Percentiles rank a stretch among this genome's conserved stretches.
These are phyloP conservation scores for Elsinoe fawcettii DNA, from an alignment of 2,329 filamentous ascomycete genomes.

Conservation along the genomic window DNA sequence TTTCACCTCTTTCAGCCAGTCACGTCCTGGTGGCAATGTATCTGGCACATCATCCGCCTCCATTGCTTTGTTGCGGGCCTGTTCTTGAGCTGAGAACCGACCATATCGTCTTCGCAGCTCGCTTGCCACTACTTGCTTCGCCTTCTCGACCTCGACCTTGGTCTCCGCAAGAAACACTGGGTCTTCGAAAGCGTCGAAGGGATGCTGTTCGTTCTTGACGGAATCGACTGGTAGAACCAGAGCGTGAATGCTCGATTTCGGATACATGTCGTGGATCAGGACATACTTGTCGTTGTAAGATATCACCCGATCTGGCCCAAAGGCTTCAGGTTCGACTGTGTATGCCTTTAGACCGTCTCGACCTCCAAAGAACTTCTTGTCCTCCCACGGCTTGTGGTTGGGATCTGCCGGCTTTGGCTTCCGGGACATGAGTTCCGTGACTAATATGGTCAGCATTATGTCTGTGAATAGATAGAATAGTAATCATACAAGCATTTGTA, in stretches of 20 bases:
- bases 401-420: slow-evolving; percentile 27
- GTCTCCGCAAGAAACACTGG: slow-evolving; percentile 59
- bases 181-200: slow-evolving; percentile 70
- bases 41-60: slow-evolving; percentile 34
- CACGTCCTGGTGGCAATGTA: slow-evolving; percentile 59
- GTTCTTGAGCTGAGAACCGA: slow-evolving; percentile 54
- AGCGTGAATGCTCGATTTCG: slow-evolving; percentile 76
- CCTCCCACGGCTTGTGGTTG: slow-evolving; percentile 21
- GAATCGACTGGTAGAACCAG: slow-evolving; percentile 75
- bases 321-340: slow-evolving; percentile 54
- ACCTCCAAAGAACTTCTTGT: slow-evolving; percentile 34
- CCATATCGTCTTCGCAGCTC: slow-evolving; percentile 68
- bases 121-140: slow-evolving; percentile 59
- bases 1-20: slow-evolving; percentile 69
- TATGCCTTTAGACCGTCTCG: slow-evolving; percentile 61
- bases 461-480: not conserved
- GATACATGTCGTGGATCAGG: slow-evolving; percentile 73
- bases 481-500: slow-evolving; percentile 16
- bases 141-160: slow-evolving; percentile 50
- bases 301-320: slow-evolving; percentile 53
- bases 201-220: slow-evolving; percentile 56
- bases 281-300: slow-evolving; percentile 63
- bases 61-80: slow-evolving; percentile 56
- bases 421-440: slow-evolving; percentile 42
- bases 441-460: slow-evolving; percentile 24